Evolutionary conservation across 148 eudicot species (phyloP).

Genomic region (Fallopia convolvulus): DNA sequence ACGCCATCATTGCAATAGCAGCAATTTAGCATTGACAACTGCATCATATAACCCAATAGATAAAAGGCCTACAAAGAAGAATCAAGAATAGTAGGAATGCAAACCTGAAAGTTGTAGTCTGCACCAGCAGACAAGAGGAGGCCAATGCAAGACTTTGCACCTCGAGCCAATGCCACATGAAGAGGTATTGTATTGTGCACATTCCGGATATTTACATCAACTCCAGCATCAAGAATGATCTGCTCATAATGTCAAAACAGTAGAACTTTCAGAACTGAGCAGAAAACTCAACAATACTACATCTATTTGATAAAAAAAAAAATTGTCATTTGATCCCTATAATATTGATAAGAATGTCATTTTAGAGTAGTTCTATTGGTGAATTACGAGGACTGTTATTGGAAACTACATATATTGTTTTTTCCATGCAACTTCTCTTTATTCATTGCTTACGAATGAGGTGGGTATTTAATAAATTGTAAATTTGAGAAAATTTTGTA

Average conservation of each 20-base stretch:
- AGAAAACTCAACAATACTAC: background rate
- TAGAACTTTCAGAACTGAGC: background rate
- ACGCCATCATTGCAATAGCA: background rate
- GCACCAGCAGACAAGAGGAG: constrained; percentile 91
- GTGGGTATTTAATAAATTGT: too few relatives aligned
- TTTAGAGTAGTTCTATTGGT: too few relatives aligned
- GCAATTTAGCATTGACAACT: background rate
- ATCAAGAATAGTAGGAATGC: background rate
- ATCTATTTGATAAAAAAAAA: too few relatives aligned
- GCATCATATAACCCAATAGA: background rate
- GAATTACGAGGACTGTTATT: too few relatives aligned
- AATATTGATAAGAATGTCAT: too few relatives aligned
- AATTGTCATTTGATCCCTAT: too few relatives aligned
- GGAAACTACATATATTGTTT: too few relatives aligned
- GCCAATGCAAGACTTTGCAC: constrained; percentile 94
- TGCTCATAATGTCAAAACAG: constrained; percentile 20
- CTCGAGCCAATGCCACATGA: constrained; percentile 95
- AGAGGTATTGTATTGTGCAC: constrained; percentile 85
- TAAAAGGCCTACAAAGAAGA: background rate
- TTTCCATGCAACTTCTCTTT: too few relatives aligned
- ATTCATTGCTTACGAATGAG: too few relatives aligned
- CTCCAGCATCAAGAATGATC: constrained; percentile 93
- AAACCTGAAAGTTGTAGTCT: constrained; percentile 86
- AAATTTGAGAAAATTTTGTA: too few relatives aligned
- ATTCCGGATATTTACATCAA: constrained; percentile 87